These are phyloP conservation scores for Ehretia macrophylla DNA, from an alignment of 257 asterid species.

Conservation along the genomic window DNA sequence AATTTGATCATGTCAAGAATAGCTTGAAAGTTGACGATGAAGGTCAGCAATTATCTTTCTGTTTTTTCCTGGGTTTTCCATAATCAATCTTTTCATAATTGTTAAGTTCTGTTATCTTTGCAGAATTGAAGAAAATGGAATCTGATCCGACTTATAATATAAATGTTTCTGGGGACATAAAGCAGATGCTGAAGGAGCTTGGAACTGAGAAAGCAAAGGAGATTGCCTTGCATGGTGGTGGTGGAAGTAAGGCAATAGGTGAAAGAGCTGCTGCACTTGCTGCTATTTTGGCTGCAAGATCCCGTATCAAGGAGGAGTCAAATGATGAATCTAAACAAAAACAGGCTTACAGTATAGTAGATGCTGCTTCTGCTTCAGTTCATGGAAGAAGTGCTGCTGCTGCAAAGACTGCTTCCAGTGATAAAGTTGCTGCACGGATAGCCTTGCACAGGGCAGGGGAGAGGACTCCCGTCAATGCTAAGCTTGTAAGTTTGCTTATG, in stretches of 20 bases:
- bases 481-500: conserved; percentile 58
- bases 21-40: conserved; percentile 84
- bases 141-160: conserved; percentile 84
- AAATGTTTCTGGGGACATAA: conserved; percentile 77
- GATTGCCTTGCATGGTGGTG: conserved; percentile 96
- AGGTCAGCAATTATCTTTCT: conserved; percentile 37
- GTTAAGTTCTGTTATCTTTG: conserved; percentile 4
- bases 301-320: conserved; percentile 73
- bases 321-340: conserved; percentile 43
- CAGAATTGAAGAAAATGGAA: conserved; percentile 74
- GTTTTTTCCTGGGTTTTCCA: background rate
- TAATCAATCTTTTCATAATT: background rate
- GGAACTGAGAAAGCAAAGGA: conserved; percentile 92
- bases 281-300: conserved; percentile 85
- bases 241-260: conserved; percentile 81
- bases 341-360: conserved; percentile 84
- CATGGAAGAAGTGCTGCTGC: conserved; percentile 98
- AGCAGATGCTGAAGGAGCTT: conserved; percentile 89
- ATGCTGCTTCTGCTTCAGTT: conserved; percentile 98
- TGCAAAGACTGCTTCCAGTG: conserved; percentile 78
- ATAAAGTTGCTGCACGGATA: conserved; percentile 92
- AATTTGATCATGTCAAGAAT: conserved; percentile 90
- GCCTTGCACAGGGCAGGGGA: conserved; percentile 99
- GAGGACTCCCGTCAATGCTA: conserved; percentile 85
- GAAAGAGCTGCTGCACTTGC: conserved; percentile 89